These are phyloP conservation scores for Insectozyma bohioensis DNA, from an alignment of 1,139 yeast species.

Conservation along the genomic window DNA sequence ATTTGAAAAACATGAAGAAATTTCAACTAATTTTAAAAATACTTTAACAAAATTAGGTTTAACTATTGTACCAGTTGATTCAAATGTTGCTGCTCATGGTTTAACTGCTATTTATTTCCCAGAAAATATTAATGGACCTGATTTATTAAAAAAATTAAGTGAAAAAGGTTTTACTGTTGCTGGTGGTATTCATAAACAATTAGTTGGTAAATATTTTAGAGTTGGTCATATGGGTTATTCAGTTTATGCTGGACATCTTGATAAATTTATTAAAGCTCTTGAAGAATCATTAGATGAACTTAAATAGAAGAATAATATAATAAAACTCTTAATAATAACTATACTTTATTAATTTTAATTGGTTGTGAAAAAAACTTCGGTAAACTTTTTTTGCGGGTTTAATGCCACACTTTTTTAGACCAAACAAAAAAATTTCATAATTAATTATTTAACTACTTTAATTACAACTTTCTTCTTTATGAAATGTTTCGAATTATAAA, in stretches of 20 bases:
- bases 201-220: conserved; percentile 82
- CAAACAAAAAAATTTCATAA: no score
- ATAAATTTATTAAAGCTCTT: conserved; percentile 34
- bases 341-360: no score
- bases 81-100: conserved; percentile 78
- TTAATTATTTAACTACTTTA: no score
- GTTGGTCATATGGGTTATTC: conserved; percentile 91
- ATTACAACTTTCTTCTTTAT: no score
- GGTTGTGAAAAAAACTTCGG: no score
- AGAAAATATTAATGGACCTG: conserved; percentile 66
- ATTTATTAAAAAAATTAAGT: conserved; percentile 54
- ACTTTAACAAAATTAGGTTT: conserved; percentile 59
- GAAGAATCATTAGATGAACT: conserved; percentile 37
- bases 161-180: conserved; percentile 78
- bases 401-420: no score
- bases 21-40: conserved; percentile 66
- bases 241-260: conserved; percentile 45
- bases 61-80: conserved; percentile 62
- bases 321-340: no score
- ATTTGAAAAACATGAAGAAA: conserved; percentile 60
- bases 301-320: conserved; percentile 15
- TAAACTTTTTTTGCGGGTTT: no score
- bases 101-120: conserved; percentile 87
- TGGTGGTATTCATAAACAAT: conserved; percentile 85
- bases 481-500: no score